A percentile compares a stretch with the other conserved stretches of the same genome.
phyloP scores from a whole-genome alignment of 805 yeast genomes.

The Clavispora phyllophila region DNA sequence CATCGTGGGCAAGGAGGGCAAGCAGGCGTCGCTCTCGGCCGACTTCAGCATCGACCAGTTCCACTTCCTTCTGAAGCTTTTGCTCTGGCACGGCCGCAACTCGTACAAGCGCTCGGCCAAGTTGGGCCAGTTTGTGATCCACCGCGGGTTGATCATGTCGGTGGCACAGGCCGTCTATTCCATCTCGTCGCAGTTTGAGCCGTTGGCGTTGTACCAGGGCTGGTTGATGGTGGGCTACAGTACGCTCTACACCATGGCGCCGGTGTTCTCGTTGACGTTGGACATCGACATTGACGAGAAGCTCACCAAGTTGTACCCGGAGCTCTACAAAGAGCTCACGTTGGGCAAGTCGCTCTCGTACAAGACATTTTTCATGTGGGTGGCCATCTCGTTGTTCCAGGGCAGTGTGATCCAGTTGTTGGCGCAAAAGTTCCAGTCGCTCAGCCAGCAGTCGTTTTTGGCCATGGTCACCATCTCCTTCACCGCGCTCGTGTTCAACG shows the following conservation, averaged over 20 bases:
- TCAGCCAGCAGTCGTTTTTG: conserved; percentile 48
- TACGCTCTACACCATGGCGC: conserved; percentile 96
- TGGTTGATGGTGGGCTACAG: conserved; percentile 99
- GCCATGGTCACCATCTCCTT: conserved; percentile 85
- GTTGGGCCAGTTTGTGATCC: conserved; percentile 92
- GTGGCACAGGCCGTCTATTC: conserved; percentile 95
- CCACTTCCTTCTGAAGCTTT: conserved; percentile 76
- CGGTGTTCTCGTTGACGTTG: conserved; percentile 87
- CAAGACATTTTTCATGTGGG: conserved; percentile 88
- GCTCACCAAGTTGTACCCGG: conserved; percentile 88
- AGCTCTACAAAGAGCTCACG: conserved; percentile 86
- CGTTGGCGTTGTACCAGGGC: conserved; percentile 91
- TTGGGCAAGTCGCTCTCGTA: conserved; percentile 83
- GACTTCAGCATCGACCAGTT: conserved; percentile 93
- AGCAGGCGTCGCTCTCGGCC: conserved; percentile 95
- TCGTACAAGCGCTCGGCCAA: conserved; percentile 95
- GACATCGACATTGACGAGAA: conserved; percentile 90
- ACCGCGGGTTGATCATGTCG: conserved; percentile 89
- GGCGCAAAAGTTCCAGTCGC: conserved; percentile 71
- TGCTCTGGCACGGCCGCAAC: conserved; percentile 97
- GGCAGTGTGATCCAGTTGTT: conserved; percentile 81
- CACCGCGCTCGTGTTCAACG: conserved; percentile 75
- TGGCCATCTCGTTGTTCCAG: conserved; percentile 81
- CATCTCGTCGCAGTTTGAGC: conserved; percentile 81
- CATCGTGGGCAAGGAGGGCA: conserved; percentile 97